phyloP scores from a whole-genome alignment of 2,329 filamentous ascomycete genomes.

The Pseudomassariella vexata region DNA sequence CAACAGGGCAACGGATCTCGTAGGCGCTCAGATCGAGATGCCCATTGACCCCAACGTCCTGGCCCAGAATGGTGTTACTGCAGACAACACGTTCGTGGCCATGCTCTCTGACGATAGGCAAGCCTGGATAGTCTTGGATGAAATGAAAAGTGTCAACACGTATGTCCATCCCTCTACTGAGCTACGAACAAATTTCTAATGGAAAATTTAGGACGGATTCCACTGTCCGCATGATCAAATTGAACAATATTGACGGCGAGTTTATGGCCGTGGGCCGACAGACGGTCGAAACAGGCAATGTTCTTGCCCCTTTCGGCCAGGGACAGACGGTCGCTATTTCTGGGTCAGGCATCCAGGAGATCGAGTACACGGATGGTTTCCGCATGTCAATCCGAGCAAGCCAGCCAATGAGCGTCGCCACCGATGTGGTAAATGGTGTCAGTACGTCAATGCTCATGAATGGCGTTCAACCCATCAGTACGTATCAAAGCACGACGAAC shows the following conservation, averaged over 20 bases:
- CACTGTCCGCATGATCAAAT: slow-evolving; percentile 15
- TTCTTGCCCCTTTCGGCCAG: slow-evolving; percentile 14
- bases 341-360: slow-evolving; percentile 16
- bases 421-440: slow-evolving; percentile 15
- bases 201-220: slow-evolving; percentile 15
- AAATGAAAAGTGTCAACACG: slow-evolving; percentile 13
- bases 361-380: slow-evolving; percentile 15
- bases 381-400: slow-evolving; percentile 16
- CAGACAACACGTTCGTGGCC: slow-evolving; percentile 15
- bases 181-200: too few relatives aligned
- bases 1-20: slow-evolving; percentile 14
- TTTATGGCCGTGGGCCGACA: slow-evolving; percentile 15
- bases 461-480: slow-evolving; percentile 13
- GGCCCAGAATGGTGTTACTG: slow-evolving; percentile 11
- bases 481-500: too few relatives aligned
- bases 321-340: slow-evolving; percentile 10
- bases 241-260: slow-evolving; percentile 15
- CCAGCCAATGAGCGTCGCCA: slow-evolving; percentile 14
- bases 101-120: slow-evolving; percentile 14
- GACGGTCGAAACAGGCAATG: slow-evolving; percentile 12
- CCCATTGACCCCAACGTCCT: slow-evolving; percentile 13
- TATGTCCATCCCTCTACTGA: too few relatives aligned
- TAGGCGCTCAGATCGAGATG: slow-evolving; percentile 15
- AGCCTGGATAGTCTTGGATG: slow-evolving; percentile 15
- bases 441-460: slow-evolving; percentile 14